Evolutionary conservation across 2,329 filamentous ascomycete genomes (phyloP), one percentile per base, ranked within the genome.

Genomic region (Simplicillium aogashimaense): DNA sequence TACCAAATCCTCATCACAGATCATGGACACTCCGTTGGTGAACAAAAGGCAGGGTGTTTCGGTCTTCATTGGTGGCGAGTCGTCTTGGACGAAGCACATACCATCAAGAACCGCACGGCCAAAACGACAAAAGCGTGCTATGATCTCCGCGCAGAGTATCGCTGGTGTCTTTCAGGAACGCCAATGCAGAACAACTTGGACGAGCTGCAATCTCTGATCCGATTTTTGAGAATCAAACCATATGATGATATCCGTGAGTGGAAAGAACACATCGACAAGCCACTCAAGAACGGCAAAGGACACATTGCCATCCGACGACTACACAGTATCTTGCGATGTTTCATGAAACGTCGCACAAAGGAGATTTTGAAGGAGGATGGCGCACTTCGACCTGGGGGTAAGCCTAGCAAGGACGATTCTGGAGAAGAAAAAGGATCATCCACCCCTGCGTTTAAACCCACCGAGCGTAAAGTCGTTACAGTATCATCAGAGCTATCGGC

Each of bases 281-380:
- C 92, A 0, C 78, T 98, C 74, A 94, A 90, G 65, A 86, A 84
- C 45, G 89, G 89, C 7, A 83, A 84, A 45, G 92, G 90, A 10
- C 85, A 89, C 40, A 74, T 97, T 43, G 90, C 92, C 13, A 94
- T 98, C 57, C 76, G 81, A 38, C 78, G 92, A 35, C 68, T 98
- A 28, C 88, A 95, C 50, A 79, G 83, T 42, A 79, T 94, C 45
- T 67, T 98, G 4, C 83, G 85, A 40, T 90, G 88, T 41, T 95
- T 95, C 65, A 98, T 98, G 92, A 95, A 97, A 67, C 81, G 92
- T n/a, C 80, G 92, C 33, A 97, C 89, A 8, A 98, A 98, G 62
- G 88, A 95, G 16, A 86, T 98, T n/a, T 66, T 98, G 45, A 95
- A 92, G 62, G 74, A 87, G 50, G 86, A 86, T 10, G 86, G 86